Evolutionary conservation across 139 green algal genomes (phyloP), one percentile per base, ranked within the genome.

Genomic region (Coelastrella sp.): DNA sequence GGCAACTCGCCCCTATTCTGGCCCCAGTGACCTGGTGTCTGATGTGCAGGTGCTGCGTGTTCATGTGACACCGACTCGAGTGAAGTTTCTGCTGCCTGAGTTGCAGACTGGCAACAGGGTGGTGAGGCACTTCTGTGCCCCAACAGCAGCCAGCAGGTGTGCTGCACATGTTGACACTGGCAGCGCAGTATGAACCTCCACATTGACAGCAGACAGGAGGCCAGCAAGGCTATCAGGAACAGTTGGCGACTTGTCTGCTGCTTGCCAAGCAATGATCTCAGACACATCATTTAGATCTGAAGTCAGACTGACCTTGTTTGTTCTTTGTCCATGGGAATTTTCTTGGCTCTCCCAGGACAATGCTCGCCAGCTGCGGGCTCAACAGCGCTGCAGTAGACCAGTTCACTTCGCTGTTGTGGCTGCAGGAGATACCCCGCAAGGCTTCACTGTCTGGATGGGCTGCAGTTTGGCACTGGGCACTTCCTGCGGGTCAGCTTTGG

Each of bases 401-500:
- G 1, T 49, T 49, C 35, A 49, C 35, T 49, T 49, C 35, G 35
- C 68, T 76, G 19, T 76, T 19, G 17, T n/a, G 15, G n/a, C 15
- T 76, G 68, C 68, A 76, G 68, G 68, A 76, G 15, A n/a, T 76
- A 27, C 19, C 10, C 19, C 68, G 6, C n/a, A n/a, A 10, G 25
- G 5, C 74, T 80, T 8, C 20, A 9, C 3, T 82, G 56, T 68
- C 63, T 89, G 65, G 56, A 19, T 11, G 25, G 65, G 9, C 83
- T 88, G 84, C 25, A 68, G 25, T 68, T 89, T 57, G n/a, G 11
- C 57, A 24, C 58, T 7, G 58, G 57, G 10, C 79, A 85, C 80
- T 93, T 93, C 81, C 35, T 93, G 56, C 85, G 90, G n/a, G 25
- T 93, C 57, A 89, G 84, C 58, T 93, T 93, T 78, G 70, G 78